A percentile compares a stretch with the other conserved stretches of the same genome.
Evolutionary conservation across 75 land plant species (phyloP).

Genomic region (Picea sitchensis): DNA sequence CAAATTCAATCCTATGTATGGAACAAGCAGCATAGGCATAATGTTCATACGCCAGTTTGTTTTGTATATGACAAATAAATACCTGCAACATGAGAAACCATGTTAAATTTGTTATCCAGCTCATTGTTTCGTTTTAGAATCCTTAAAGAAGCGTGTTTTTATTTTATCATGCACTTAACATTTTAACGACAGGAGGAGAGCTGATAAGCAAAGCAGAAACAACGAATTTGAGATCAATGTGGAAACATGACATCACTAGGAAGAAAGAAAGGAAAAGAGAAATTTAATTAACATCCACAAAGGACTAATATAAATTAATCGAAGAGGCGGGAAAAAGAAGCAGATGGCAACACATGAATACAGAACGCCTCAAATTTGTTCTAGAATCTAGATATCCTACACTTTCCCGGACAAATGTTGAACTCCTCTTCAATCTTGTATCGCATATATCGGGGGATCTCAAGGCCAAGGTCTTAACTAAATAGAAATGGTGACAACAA

Average conservation of each 20-base stretch:
- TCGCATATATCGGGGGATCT: no score
- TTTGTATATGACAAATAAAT: background rate
- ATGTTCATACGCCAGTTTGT: conserved; percentile 3
- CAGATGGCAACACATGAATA: no score
- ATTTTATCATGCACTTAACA: background rate
- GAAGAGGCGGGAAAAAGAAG: no score
- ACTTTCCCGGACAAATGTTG: no score
- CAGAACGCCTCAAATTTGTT: no score
- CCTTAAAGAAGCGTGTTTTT: background rate
- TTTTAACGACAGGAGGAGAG: background rate
- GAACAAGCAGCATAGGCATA: background rate
- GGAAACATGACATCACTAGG: background rate
- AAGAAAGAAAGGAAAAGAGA: background rate
- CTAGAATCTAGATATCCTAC: no score
- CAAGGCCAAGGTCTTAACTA: no score
- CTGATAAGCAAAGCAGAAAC: background rate
- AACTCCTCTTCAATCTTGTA: no score
- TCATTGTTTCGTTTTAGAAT: background rate
- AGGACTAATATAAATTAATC: no score
- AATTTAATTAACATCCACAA: no score
- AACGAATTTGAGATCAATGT: background rate
- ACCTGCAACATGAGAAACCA: conserved; percentile 1
- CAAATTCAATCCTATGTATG: conserved; percentile 5
- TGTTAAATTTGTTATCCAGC: background rate
- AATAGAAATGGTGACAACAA: no score